phyloP scores from a whole-genome alignment of 306 rosid genomes.

The Quercus rubra region DNA sequence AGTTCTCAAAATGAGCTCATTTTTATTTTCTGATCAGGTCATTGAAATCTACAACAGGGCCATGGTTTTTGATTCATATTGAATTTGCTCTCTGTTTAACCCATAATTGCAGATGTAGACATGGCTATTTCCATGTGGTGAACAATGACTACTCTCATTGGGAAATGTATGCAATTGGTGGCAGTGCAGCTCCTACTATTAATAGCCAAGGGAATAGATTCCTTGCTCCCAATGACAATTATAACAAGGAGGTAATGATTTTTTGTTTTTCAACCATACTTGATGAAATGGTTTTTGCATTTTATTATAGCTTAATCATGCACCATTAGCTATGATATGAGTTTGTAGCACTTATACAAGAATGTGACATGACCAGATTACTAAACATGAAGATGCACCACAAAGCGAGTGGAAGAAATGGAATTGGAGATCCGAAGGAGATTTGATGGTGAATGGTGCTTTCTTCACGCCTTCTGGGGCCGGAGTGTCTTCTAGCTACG shows the following conservation, averaged over 20 bases:
- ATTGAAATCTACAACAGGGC: neutral
- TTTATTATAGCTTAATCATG: too few relatives aligned
- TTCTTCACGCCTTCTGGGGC: slow-evolving; percentile 75
- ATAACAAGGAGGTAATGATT: slow-evolving; percentile 62
- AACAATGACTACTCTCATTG: slow-evolving; percentile 92
- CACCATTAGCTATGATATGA: too few relatives aligned
- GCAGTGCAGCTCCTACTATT: slow-evolving; percentile 87
- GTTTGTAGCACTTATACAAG: neutral
- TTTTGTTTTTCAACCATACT: too few relatives aligned
- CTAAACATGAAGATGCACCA: slow-evolving; percentile 57
- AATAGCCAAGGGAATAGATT: slow-evolving; percentile 94
- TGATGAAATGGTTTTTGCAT: too few relatives aligned
- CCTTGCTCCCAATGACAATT: slow-evolving; percentile 57
- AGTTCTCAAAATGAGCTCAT: neutral
- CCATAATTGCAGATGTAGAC: slow-evolving; percentile 67
- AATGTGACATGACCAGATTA: slow-evolving; percentile 38
- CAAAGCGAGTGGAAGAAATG: slow-evolving; percentile 70
- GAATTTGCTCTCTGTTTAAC: neutral
- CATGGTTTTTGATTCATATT: neutral
- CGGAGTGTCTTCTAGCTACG: slow-evolving; percentile 69
- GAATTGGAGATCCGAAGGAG: slow-evolving; percentile 93
- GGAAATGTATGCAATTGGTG: slow-evolving; percentile 91
- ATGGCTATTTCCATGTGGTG: slow-evolving; percentile 95
- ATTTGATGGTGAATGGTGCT: slow-evolving; percentile 77
- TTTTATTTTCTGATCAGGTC: neutral